Base-by-base conservation (phyloP, 441 rosid species). In the Bocquillonia castaneifolia region DNA sequence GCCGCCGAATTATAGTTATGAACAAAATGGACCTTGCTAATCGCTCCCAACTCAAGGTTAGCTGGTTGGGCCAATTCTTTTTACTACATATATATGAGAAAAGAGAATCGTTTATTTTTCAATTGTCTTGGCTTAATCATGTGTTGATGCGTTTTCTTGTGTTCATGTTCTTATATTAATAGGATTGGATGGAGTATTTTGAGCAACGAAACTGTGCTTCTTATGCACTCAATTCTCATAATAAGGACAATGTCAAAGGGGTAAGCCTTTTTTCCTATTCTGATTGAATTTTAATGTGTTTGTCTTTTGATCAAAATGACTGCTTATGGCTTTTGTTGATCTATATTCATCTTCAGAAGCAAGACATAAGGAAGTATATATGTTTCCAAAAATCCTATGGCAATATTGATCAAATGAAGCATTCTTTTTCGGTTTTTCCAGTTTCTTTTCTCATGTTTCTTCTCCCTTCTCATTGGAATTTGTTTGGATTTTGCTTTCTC, bases 11-110 rank as follows among this genome's bases (percentile, higher is more conserved):
- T 55, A 65, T 85, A 15, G 90, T 84, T 29, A 57, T 87, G 74
- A 87, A 87, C 77, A 85, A 85, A 80, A 67, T 80, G 79, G 96
- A 91, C 78, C 91, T 91, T 1, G 85, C 91, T 12, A 76, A 83
- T 67, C 79, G 77, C 31, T 70, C 81, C 17, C 78, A 77, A 52
- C 65, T 77, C 59, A 78, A 82, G 84, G 84, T 76, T 25, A 10
- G 36, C 29, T n/a, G n/a, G n/a, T n/a, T n/a, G n/a, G n/a, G n/a
- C n/a, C n/a, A n/a, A n/a, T n/a, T n/a, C n/a, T n/a, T n/a, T n/a
- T n/a, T n/a, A n/a, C n/a, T n/a, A n/a, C n/a, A n/a, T n/a, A n/a
- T n/a, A n/a, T n/a, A n/a, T n/a, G n/a, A n/a, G n/a, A 9, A 42
- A 42, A 42, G 2, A 42, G 48, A 12, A n/a, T n/a, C n/a, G n/a